Percentiles rank a stretch among this genome's conserved stretches.
phyloP scores from a whole-genome alignment of 2,329 filamentous ascomycete genomes.

The Cladosporium colombiae region DNA sequence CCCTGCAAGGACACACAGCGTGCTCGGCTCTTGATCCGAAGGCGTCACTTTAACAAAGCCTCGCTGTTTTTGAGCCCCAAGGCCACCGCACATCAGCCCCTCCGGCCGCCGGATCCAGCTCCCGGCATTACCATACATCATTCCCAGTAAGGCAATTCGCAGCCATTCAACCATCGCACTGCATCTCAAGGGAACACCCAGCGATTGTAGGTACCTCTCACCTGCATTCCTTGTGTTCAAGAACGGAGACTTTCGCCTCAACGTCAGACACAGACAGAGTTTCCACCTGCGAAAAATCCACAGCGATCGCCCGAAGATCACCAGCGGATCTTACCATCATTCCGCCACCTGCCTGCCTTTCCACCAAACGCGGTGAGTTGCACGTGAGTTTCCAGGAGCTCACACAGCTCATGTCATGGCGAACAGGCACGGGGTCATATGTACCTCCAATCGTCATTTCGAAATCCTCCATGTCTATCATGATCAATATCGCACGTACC shows the following conservation, averaged over 20 bases:
- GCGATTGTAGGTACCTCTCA: not conserved
- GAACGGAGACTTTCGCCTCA: not conserved
- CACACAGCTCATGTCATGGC: not conserved
- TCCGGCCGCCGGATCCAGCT: not conserved
- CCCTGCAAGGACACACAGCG: not conserved
- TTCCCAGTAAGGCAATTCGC: not conserved
- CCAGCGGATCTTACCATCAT: not conserved
- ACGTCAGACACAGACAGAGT: not conserved
- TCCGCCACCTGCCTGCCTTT: not conserved
- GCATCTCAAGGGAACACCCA: not conserved
- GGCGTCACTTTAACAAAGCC: slow-evolving; percentile 8
- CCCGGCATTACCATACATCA: not conserved
- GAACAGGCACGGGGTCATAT: not conserved
- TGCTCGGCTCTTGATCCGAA: slow-evolving; percentile 11
- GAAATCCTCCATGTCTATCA: not conserved
- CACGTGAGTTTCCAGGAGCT: slow-evolving; percentile 15
- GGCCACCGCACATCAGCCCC: slow-evolving; percentile 13
- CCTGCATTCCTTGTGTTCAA: not conserved
- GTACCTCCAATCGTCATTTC: not conserved
- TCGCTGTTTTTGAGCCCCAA: slow-evolving; percentile 7
- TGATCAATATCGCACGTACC: not conserved
- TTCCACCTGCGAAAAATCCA: not conserved
- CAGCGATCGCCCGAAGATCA: slow-evolving; percentile 14
- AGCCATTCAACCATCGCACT: slow-evolving; percentile 2
- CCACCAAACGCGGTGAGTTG: not conserved